Percentiles rank a stretch among this genome's conserved stretches.
Conservation (phyloP, 139 green algal species). For the Chlorella sp. region DNA sequence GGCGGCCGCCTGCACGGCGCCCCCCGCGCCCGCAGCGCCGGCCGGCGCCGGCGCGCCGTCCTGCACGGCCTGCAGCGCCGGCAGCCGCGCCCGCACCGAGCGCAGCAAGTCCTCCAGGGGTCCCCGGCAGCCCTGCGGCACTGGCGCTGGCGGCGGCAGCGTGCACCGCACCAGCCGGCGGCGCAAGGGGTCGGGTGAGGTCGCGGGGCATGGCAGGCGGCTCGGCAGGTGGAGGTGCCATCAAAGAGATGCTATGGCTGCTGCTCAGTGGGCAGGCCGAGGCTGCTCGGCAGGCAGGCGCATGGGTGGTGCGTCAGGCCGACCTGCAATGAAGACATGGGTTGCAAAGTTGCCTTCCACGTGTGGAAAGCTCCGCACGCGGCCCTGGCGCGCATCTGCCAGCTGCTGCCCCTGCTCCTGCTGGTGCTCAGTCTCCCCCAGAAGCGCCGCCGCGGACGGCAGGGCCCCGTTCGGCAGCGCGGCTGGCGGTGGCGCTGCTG, state of each 20-base stretch:
- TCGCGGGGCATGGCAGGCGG: background rate
- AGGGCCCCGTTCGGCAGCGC: background rate
- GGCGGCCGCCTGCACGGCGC: background rate
- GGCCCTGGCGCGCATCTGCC: conserved; percentile 15
- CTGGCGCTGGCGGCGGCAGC: background rate
- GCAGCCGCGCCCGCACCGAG: background rate
- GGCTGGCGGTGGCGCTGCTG: background rate
- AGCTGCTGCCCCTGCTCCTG: background rate
- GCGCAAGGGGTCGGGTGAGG: background rate
- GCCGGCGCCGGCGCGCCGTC: background rate
- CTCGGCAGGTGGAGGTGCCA: background rate
- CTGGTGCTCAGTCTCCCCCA: background rate
- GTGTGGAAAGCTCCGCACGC: conserved; percentile 44
- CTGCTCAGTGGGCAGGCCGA: background rate
- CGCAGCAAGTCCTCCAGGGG: background rate
- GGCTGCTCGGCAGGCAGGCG: background rate
- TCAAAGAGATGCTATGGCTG: background rate
- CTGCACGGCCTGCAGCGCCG: background rate
- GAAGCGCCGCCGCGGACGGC: background rate
- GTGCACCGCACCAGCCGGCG: background rate
- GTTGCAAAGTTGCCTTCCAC: conserved; percentile 44
- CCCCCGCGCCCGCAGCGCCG: background rate
- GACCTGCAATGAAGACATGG: conserved; percentile 42
- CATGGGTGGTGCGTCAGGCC: background rate
- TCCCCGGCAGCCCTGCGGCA: background rate